Conservation (phyloP, 1,284 basidiomycete species). For the Meira miltonrushii region DNA sequence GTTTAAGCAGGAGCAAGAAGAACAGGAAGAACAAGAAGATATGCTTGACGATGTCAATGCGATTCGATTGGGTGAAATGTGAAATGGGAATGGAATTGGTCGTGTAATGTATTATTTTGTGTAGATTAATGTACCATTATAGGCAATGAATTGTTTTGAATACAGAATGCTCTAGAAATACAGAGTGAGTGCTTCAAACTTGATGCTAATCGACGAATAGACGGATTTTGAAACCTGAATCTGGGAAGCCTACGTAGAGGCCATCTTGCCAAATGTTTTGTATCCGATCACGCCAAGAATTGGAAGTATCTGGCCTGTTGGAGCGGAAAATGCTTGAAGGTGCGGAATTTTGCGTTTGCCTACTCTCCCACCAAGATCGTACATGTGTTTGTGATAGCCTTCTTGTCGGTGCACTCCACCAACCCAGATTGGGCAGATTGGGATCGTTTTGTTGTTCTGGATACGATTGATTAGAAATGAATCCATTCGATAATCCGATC, state of each 20-base stretch:
- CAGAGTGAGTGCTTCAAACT: no score
- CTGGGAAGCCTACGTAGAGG: neutral
- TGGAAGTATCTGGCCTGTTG: neutral
- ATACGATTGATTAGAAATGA: neutral
- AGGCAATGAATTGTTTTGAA: neutral
- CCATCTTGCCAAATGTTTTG: neutral
- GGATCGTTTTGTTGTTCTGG: neutral
- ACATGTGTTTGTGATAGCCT: neutral
- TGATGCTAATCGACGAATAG: neutral
- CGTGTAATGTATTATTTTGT: neutral
- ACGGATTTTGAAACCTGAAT: neutral
- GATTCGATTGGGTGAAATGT: slow-evolving; percentile 4
- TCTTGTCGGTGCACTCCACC: slow-evolving; percentile 3
- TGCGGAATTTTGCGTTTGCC: no score
- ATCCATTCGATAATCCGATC: neutral
- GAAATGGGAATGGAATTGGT: neutral
- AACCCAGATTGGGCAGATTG: neutral
- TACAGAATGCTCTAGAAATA: no score
- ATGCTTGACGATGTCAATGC: slow-evolving; percentile 8
- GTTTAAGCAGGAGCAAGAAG: slow-evolving; percentile 8
- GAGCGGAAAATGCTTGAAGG: no score
- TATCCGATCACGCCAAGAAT: neutral
- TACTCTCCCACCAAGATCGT: neutral
- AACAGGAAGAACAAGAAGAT: slow-evolving; percentile 5
- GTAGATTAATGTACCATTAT: neutral